Conservation (phyloP, 805 yeast species). For the Blastobotrys chiropterorum region DNA sequence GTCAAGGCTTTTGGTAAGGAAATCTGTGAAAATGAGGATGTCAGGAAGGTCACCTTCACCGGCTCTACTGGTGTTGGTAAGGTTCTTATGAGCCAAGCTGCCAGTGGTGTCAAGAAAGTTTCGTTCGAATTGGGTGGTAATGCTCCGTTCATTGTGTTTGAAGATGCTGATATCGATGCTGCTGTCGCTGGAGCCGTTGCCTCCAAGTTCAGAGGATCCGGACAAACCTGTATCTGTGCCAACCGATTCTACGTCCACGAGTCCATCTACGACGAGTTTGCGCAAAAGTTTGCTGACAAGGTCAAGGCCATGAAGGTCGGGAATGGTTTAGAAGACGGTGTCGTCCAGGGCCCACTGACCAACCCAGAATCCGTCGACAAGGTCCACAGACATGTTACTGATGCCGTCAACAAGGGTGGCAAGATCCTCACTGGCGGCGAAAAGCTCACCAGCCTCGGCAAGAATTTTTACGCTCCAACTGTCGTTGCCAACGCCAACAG, state of each 20-base stretch:
- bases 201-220: slow-evolving; percentile 69
- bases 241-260: slow-evolving; percentile 66
- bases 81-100: slow-evolving; percentile 55
- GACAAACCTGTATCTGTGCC: slow-evolving; percentile 82
- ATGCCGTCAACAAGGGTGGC: slow-evolving; percentile 63
- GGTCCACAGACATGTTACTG: slow-evolving; percentile 57
- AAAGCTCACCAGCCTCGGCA: slow-evolving; percentile 51
- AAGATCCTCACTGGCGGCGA: slow-evolving; percentile 56
- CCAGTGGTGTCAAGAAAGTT: slow-evolving; percentile 59
- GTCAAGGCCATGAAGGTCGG: slow-evolving; percentile 51
- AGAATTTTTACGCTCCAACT: slow-evolving; percentile 63
- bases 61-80: slow-evolving; percentile 76
- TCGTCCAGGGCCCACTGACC: slow-evolving; percentile 75
- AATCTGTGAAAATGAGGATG: slow-evolving; percentile 48
- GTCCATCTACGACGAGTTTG: slow-evolving; percentile 58
- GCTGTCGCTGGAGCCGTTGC: slow-evolving; percentile 65
- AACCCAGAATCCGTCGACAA: slow-evolving; percentile 56
- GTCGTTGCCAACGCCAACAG: slow-evolving; percentile 53
- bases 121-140: slow-evolving; percentile 78
- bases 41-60: slow-evolving; percentile 68
- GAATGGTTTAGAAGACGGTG: slow-evolving; percentile 49
- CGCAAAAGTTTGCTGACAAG: slow-evolving; percentile 42
- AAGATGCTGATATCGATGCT: slow-evolving; percentile 62
- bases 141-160: slow-evolving; percentile 73
- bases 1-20: slow-evolving; percentile 44